These are phyloP conservation scores for Tephrocybe sp. DNA, from an alignment of 768 basidiomycete genomes.

Conservation along the genomic window DNA sequence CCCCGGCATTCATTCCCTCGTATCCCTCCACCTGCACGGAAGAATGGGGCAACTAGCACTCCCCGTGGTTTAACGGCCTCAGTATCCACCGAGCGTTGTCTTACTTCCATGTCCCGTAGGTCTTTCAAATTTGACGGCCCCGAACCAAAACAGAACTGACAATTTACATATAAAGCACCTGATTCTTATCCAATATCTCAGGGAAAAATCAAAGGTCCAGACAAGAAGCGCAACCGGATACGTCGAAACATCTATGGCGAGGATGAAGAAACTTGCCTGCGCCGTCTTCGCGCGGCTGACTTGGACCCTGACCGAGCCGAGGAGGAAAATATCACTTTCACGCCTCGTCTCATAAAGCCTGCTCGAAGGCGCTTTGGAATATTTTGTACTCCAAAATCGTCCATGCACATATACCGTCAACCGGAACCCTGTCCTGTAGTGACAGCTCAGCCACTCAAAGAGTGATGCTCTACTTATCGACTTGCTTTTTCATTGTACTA, in stretches of 20 bases:
- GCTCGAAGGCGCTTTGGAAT: conserved; percentile 34
- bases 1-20: not conserved
- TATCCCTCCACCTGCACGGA: not conserved
- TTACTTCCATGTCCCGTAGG: conserved; percentile 36
- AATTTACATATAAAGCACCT: conserved; percentile 29
- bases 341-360: conserved; percentile 23
- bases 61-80: conserved; percentile 11
- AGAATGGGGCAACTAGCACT: not conserved
- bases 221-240: not conserved
- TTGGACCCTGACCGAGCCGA: conserved; percentile 23
- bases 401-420: conserved; percentile 23
- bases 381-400: conserved; percentile 36
- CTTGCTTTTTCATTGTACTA: not conserved
- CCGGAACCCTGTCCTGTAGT: conserved; percentile 6
- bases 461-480: not conserved
- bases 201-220: not conserved
- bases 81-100: conserved; percentile 15
- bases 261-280: conserved; percentile 15
- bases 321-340: conserved; percentile 26
- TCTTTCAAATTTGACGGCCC: conserved; percentile 3
- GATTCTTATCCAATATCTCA: conserved; percentile 27
- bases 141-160: conserved; percentile 8
- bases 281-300: conserved; percentile 16
- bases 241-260: conserved; percentile 15
- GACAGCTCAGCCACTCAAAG: conserved; percentile 10